Evolutionary conservation across 495 filamentous ascomycete genomes (phyloP), one percentile per base, ranked within the genome.

Genomic region (Aspergillus homomorphus): DNA sequence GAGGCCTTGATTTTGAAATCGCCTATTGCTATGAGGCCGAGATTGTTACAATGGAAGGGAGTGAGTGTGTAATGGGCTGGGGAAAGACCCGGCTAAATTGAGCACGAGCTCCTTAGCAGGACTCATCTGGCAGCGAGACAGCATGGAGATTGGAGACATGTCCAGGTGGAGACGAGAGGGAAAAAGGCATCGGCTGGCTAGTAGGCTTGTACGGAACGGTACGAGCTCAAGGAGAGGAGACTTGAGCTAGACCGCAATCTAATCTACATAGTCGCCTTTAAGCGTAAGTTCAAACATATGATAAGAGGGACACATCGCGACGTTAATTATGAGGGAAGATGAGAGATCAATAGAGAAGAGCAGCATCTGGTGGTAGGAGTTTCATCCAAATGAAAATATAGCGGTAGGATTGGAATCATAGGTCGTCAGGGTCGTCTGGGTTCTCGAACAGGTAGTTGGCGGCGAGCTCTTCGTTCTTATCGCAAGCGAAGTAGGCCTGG

Each of bases 401-500:
- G 12, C 22, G n/a, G 8, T 44, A 16, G 3, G n/a, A 24, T 15
- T 45, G 18, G 22, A 48, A 38, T 67, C 59, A 73, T 71, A 75
- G 71, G 53, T 88, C 82, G 54, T 91, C 89, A 33, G 88, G 87
- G 26, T 98, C 94, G 58, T 94, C 91, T 1, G 92, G 92, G 70
- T 97, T 91, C 62, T 98, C 94, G 67, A 98, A 98, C 53, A 98
- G 80, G 75, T 97, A 97, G 69, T 98, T 98, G 28, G 94, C 94
- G 3, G 94, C 92, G 38, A 98, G 79, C 70, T 98, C 94, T 73
- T 98, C 94, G 72, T 98, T 97, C 81, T 98, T 98, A 74, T 98
- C 94, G 72, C 94, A 98, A 7, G 94, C 94, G 70, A 98, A 98
- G 77, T 98, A 98, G 14, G 94, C 94, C 77, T 98, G 94, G 69